phyloP scores from a whole-genome alignment of 148 eudicot genomes.

The Rhododendron henanense region DNA sequence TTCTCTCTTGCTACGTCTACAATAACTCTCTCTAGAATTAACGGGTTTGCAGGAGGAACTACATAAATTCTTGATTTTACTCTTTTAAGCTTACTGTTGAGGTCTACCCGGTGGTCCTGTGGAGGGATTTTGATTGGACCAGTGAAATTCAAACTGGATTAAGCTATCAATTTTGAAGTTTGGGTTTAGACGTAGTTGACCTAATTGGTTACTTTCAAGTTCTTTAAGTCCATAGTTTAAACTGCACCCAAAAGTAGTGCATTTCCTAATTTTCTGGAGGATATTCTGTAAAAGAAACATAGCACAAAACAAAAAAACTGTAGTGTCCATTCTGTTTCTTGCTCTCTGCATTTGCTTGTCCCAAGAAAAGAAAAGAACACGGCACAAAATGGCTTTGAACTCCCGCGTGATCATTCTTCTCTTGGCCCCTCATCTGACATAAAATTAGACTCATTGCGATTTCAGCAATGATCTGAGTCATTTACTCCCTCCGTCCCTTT shows the following conservation, averaged over 20 bases:
- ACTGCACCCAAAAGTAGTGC: neutral
- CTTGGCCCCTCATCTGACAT: too few relatives aligned
- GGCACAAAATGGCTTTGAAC: neutral
- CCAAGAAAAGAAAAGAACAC: neutral
- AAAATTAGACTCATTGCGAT: neutral
- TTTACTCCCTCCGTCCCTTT: too few relatives aligned
- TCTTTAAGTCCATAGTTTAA: neutral
- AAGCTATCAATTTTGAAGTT: neutral
- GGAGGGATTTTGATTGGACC: neutral
- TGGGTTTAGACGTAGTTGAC: neutral
- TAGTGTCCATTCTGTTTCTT: neutral
- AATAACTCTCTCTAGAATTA: neutral
- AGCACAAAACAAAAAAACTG: neutral
- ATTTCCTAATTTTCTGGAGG: neutral
- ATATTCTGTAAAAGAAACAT: neutral
- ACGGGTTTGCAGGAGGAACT: neutral
- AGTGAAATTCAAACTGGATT: neutral
- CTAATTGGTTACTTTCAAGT: neutral
- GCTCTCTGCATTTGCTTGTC: neutral
- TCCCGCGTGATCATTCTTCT: neutral
- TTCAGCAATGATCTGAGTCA: neutral
- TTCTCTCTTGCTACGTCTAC: too few relatives aligned
- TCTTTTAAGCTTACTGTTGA: neutral
- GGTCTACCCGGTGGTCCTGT: neutral
- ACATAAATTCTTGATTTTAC: neutral